phyloP scores from a whole-genome alignment of 2,329 filamentous ascomycete genomes.

The Polytolypa hystricis region DNA sequence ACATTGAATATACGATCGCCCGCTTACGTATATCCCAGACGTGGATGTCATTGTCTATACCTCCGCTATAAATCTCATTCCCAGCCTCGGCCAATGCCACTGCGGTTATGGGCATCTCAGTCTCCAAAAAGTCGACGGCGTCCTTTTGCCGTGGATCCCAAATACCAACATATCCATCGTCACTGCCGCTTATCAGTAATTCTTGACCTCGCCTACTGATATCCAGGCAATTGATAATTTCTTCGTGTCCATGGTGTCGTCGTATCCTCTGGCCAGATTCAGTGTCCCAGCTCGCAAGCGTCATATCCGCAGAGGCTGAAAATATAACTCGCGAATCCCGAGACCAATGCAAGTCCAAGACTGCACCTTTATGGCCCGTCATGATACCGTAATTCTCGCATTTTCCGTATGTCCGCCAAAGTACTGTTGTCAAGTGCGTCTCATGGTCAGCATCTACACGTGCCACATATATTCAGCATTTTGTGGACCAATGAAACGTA shows the following conservation, averaged over 20 bases:
- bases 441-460: not conserved
- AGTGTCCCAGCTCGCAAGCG: slow-evolving; percentile 87
- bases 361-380: slow-evolving; percentile 78
- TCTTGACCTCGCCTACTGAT: slow-evolving; percentile 85
- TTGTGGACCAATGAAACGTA: slow-evolving; percentile 37
- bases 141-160: slow-evolving; percentile 93
- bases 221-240: slow-evolving; percentile 87
- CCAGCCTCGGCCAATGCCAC: slow-evolving; percentile 87
- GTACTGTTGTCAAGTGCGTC: slow-evolving; percentile 46
- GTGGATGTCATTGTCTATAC: slow-evolving; percentile 94
- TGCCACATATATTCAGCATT: not conserved
- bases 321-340: slow-evolving; percentile 85
- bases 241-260: slow-evolving; percentile 83
- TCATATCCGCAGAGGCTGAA: slow-evolving; percentile 86
- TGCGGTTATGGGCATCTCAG: slow-evolving; percentile 83
- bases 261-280: slow-evolving; percentile 88
- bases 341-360: slow-evolving; percentile 93
- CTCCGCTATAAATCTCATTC: slow-evolving; percentile 87
- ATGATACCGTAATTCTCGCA: slow-evolving; percentile 91
- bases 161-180: slow-evolving; percentile 86
- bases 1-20: slow-evolving; percentile 72
- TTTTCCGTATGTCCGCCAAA: slow-evolving; percentile 86
- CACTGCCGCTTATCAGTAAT: slow-evolving; percentile 77
- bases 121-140: slow-evolving; percentile 77
- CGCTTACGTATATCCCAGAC: slow-evolving; percentile 96